Percentiles rank a stretch among this genome's conserved stretches.
Conservation (phyloP, 345 rosid genomes). For the Salix dunnii region DNA sequence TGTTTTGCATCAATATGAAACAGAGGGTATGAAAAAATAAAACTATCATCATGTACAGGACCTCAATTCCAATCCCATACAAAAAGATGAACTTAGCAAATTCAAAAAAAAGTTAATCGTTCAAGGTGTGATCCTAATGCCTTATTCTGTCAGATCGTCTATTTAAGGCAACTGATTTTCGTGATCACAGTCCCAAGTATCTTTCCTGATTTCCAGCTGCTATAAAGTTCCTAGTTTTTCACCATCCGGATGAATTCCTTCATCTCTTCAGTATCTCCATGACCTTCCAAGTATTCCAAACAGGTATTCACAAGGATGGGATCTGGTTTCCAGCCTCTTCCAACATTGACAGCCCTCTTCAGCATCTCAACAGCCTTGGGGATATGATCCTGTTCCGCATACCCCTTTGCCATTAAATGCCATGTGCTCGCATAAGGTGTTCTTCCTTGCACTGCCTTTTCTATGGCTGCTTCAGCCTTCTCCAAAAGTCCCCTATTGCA, state of each 20-base stretch:
- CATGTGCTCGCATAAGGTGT: constrained; percentile 21
- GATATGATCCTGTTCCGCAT: constrained; percentile 15
- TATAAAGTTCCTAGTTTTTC: constrained; percentile 11
- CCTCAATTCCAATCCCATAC: too few species aligned
- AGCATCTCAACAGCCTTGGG: constrained; percentile 30
- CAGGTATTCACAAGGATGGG: constrained; percentile 11
- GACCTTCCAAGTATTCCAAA: constrained; percentile 26
- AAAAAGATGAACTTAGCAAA: not conserved
- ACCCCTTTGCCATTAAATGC: constrained; percentile 22
- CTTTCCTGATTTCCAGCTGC: constrained; percentile 13
- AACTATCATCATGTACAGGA: too few species aligned
- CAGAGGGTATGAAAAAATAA: too few species aligned
- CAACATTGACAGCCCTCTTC: constrained; percentile 14
- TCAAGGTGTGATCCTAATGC: not conserved
- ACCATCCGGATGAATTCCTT: constrained; percentile 14
- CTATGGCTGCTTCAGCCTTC: constrained; percentile 25
- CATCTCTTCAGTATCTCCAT: constrained; percentile 21
- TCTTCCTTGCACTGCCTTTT: constrained; percentile 17
- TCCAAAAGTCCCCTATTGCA: constrained; percentile 21
- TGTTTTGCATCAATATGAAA: too few species aligned
- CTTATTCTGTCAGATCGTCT: not conserved
- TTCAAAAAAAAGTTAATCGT: not conserved
- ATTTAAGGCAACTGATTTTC: not conserved
- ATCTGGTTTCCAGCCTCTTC: constrained; percentile 19
- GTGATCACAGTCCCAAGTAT: not conserved